Conservation (phyloP, 2,329 filamentous ascomycete genomes). For the Fusarium multiceps region DNA sequence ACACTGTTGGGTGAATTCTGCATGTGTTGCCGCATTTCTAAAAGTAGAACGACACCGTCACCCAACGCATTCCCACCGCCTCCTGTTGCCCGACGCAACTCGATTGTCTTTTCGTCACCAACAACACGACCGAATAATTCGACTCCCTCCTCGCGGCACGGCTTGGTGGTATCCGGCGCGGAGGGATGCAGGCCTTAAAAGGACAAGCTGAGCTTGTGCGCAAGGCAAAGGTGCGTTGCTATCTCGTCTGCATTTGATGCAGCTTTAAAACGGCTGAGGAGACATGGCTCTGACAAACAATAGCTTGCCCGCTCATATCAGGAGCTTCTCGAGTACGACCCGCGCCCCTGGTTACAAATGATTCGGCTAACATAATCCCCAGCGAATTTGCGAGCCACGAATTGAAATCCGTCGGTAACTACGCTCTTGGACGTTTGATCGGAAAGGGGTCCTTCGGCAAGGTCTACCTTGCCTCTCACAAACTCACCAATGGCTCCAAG, state of each 20-base stretch:
- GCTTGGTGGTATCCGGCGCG: slow-evolving; percentile 42
- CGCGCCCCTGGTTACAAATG: background rate
- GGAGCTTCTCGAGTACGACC: slow-evolving; percentile 87
- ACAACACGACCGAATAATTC: slow-evolving; percentile 4
- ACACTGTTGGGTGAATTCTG: slow-evolving; percentile 25
- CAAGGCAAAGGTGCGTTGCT: slow-evolving; percentile 66
- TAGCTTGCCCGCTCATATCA: slow-evolving; percentile 97
- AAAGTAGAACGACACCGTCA: slow-evolving; percentile 36
- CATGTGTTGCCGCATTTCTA: slow-evolving; percentile 35
- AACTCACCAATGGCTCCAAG: slow-evolving; percentile 98
- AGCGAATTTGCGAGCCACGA: slow-evolving; percentile 96
- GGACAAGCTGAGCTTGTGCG: slow-evolving; percentile 69
- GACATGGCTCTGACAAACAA: slow-evolving; percentile 3
- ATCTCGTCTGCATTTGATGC: background rate
- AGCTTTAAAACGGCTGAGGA: background rate
- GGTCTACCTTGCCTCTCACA: slow-evolving; percentile 95
- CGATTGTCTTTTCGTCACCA: background rate
- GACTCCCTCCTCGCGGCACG: slow-evolving; percentile 39
- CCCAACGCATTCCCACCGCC: slow-evolving; percentile 30
- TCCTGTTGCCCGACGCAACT: slow-evolving; percentile 22
- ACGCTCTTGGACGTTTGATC: slow-evolving; percentile 89
- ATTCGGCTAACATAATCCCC: slow-evolving; percentile 31
- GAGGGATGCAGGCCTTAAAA: slow-evolving; percentile 66
- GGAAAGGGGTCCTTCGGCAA: slow-evolving; percentile 99
- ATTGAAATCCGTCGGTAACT: slow-evolving; percentile 92